phyloP scores from a whole-genome alignment of 148 eudicot species.

The Vaccinium corymbosum region DNA sequence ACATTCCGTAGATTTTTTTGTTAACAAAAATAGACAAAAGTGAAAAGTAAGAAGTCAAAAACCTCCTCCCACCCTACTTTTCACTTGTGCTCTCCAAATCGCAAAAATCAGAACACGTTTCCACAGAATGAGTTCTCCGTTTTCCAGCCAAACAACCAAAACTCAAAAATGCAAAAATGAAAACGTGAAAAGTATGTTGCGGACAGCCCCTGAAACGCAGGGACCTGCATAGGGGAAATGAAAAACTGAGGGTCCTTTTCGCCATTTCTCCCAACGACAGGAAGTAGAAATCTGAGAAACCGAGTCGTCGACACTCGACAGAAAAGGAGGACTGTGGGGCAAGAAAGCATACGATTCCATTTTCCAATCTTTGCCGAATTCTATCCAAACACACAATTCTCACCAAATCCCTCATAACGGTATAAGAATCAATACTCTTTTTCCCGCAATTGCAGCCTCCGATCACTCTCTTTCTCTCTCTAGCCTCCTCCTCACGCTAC shows the following conservation, averaged over 20 bases:
- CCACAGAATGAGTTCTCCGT: no score
- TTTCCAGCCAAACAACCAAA: no score
- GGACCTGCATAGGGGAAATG: neutral
- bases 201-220: no score
- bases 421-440: neutral
- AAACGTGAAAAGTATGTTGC: no score
- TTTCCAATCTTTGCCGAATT: neutral
- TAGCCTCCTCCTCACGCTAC: neutral
- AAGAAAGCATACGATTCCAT: constrained; percentile 14
- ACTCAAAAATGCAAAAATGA: no score
- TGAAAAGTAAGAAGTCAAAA: no score
- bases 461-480: constrained; percentile 12
- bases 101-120: no score
- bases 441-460: neutral
- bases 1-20: no score
- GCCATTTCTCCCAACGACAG: neutral
- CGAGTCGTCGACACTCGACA: neutral
- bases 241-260: neutral
- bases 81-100: no score
- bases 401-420: neutral
- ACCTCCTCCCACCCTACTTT: no score
- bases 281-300: neutral
- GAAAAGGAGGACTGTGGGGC: neutral
- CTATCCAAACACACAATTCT: constrained; percentile 5
- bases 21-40: no score